Evolutionary conservation across 108 stramenopile genomes (phyloP), one percentile per base, ranked within the genome.

Genomic region (Poteriospumella lacustris): DNA sequence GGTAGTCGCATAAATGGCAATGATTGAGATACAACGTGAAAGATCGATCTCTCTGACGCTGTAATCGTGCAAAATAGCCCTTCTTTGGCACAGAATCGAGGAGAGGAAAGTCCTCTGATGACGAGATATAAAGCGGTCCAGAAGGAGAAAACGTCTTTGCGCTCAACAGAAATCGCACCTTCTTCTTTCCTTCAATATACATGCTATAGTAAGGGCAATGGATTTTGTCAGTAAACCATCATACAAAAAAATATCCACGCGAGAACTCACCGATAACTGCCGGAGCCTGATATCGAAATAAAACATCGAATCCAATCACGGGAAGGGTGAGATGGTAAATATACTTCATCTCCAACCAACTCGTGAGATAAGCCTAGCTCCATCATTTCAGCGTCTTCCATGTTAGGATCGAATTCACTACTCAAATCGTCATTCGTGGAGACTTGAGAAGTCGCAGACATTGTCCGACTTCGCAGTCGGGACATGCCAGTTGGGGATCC

Each of bases 1-100:
- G 5, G 9, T 64, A 34, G 36, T 64, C 60, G 36, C 60, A 64
- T 33, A 64, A 64, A 64, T 64, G 60, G 36, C 60, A 64, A 19
- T 12, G 24, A 64, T 64, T 64, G 5, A 64, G 31, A 64, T 33
- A 64, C 5, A 64, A 9, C 24, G 36, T 5, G 36, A 34, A 64
- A 24, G 60, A 64, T 64, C 31, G 60, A 33, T 64, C 60, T 19
- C 5, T 31, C 36, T 64, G 60, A 34, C 31, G 12, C 36, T 64
- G 29, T 31, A 64, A 19, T 64, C 60, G 15, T 34, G 12, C 60
- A 64, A 64, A 5, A 64, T 64, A 64, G 3, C 60, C 60, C 36
- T 3, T 12, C 36, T 3, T 64, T 9, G 60, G 60, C 9, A 19
- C 5, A 19, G 36, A 26, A 64, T 64, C 60, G 5, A 64, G 36